Base-by-base conservation (phyloP, 2,329 filamentous ascomycete species). In the Rhynchosporium secalis region DNA sequence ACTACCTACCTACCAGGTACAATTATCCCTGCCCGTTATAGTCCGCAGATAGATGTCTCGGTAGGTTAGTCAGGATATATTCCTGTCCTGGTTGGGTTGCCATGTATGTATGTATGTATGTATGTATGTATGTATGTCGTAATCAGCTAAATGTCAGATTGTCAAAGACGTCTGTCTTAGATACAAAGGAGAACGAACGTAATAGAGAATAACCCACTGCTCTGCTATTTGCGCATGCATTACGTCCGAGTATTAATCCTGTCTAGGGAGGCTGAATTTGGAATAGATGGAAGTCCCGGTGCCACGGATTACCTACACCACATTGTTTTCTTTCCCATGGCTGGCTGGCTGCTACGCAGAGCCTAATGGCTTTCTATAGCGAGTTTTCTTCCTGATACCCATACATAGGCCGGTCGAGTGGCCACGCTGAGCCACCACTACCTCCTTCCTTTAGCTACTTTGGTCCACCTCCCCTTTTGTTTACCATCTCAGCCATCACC, bases 401-500 rank as follows among this genome's bases (percentile, higher is more conserved):
- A 54, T 36, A 54, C 20, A 54, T 36, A 54, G 33, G 36, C 36
- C 51, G 28, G 51, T 36, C 38, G 51, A 41, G 33, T 29, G 40
- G 15, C 15, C 43, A 46, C n/a, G 28, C 33, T n/a, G n/a, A 52
- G 31, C 33, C 33, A 36, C 33, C 20, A 20, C 48, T 51, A 36
- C 36, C 10, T 51, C 8, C 31, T 51, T 38, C 28, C 10, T n/a
- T 15, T 15, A 13, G 13, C 15, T 26, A 15, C n/a, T n/a, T 20
- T 20, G 2, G 7, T 9, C 40, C 12, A n/a, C 33, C 31, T 49
- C 31, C 48, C 38, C 48, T 38, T 41, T n/a, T 20, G 40, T 54
- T 54, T 41, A 36, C 51, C 36, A 54, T 13, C 13, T 28, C 28
- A 26, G 36, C 20, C 28, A 4, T 28, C 40, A 20, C 33, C 51